phyloP scores from a whole-genome alignment of 257 asterid species.

The Salvia rosmarinus region DNA sequence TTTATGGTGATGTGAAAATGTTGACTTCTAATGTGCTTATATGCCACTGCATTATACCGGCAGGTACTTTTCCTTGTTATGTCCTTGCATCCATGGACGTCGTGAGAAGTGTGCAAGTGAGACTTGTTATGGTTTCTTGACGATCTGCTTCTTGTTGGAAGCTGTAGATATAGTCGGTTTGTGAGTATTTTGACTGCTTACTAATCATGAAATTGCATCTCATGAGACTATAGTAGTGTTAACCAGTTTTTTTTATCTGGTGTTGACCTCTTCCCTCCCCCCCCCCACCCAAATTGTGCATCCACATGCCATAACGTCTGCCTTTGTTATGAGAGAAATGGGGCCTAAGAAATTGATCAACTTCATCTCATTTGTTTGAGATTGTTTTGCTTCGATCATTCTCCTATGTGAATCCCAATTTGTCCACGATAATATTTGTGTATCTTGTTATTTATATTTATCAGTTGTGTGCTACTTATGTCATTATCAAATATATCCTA shows the following conservation, averaged over 20 bases:
- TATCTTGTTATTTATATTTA: too few relatives aligned
- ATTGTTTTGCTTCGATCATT: too few relatives aligned
- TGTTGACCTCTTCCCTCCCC: too few relatives aligned
- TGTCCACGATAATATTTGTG: too few relatives aligned
- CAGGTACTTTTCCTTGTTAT: slow-evolving; percentile 27
- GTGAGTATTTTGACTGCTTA: slow-evolving; percentile 2
- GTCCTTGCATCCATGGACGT: slow-evolving; percentile 18
- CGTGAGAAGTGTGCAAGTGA: slow-evolving; percentile 22
- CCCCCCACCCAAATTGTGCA: background rate
- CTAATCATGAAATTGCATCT: slow-evolving; percentile 18
- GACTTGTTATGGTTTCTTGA: slow-evolving; percentile 2
- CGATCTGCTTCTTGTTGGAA: slow-evolving; percentile 27
- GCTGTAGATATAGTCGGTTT: slow-evolving; percentile 34
- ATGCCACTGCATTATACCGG: slow-evolving; percentile 3
- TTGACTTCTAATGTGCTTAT: background rate
- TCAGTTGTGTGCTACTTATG: too few relatives aligned
- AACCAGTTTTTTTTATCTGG: background rate
- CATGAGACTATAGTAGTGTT: background rate
- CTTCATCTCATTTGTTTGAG: background rate
- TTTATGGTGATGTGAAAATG: background rate
- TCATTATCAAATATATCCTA: too few relatives aligned
- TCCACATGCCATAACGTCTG: background rate
- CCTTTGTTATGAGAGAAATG: background rate
- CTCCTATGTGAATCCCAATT: too few relatives aligned
- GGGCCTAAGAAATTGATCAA: background rate